phyloP scores from a whole-genome alignment of 768 basidiomycete genomes.

The Lactifluus hygrophoroides region DNA sequence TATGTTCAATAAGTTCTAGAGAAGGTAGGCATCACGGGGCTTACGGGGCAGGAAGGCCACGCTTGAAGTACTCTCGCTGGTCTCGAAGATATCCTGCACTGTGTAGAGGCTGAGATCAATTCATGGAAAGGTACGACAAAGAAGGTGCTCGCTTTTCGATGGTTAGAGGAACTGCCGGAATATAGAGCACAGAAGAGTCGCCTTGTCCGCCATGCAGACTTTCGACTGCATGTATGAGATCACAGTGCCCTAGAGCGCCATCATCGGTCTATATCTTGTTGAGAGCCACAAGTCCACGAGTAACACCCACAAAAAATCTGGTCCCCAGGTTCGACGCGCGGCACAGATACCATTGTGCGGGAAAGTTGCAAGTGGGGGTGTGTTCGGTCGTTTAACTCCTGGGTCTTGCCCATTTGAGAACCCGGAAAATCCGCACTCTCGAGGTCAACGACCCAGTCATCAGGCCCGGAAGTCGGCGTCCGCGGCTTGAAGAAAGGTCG shows the following conservation, averaged over 20 bases:
- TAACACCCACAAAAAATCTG: conserved; percentile 50
- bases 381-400: conserved; percentile 40
- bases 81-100: conserved; percentile 49
- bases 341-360: conserved; percentile 60
- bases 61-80: conserved; percentile 55
- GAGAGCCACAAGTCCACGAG: background rate
- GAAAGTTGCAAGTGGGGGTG: conserved; percentile 64
- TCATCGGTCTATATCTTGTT: background rate
- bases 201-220: conserved; percentile 41
- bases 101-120: background rate
- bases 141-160: conserved; percentile 32
- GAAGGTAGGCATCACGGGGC: background rate
- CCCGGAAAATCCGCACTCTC: conserved; percentile 24
- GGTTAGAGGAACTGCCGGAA: conserved; percentile 62
- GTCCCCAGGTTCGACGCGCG: conserved; percentile 66
- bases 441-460: conserved; percentile 28
- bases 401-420: conserved; percentile 26
- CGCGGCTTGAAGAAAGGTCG: conserved; percentile 66
- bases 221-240: conserved; percentile 41
- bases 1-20: background rate
- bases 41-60: conserved; percentile 49
- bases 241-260: conserved; percentile 25
- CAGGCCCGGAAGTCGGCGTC: conserved; percentile 28
- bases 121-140: background rate
- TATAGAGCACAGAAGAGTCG: conserved; percentile 72